phyloP scores from a whole-genome alignment of 306 rosid genomes.

The Fragaria ananassa region DNA sequence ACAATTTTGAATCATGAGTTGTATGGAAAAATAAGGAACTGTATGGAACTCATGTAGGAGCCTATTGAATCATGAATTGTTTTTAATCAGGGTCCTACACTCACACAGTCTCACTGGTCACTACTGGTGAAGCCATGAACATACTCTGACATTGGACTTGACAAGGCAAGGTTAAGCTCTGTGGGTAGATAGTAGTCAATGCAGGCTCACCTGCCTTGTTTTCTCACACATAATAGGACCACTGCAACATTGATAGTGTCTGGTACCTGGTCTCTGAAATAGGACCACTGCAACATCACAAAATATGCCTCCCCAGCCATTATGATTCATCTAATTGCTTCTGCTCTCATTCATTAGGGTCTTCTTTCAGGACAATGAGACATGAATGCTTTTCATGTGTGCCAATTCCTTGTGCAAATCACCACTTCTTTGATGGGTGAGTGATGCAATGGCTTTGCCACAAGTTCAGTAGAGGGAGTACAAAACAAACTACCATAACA shows the following conservation, averaged over 20 bases:
- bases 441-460: background rate
- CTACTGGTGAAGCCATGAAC: background rate
- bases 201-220: background rate
- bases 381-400: background rate
- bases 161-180: background rate
- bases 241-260: background rate
- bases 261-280: too few species aligned
- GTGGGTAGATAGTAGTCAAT: background rate
- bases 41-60: background rate
- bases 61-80: background rate
- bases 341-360: background rate
- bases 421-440: conserved; percentile 1
- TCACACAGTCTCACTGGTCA: too few species aligned
- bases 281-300: too few species aligned
- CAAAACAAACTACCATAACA: background rate
- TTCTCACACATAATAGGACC: background rate
- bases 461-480: background rate
- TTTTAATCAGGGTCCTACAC: background rate
- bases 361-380: background rate
- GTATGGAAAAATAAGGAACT: too few species aligned
- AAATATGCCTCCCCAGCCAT: background rate
- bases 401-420: background rate
- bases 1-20: background rate
- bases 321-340: conserved; percentile 1
- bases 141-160: background rate